Conservation (phyloP, 176 grass and related monocot genomes). For the Aegilops umbellulata region DNA sequence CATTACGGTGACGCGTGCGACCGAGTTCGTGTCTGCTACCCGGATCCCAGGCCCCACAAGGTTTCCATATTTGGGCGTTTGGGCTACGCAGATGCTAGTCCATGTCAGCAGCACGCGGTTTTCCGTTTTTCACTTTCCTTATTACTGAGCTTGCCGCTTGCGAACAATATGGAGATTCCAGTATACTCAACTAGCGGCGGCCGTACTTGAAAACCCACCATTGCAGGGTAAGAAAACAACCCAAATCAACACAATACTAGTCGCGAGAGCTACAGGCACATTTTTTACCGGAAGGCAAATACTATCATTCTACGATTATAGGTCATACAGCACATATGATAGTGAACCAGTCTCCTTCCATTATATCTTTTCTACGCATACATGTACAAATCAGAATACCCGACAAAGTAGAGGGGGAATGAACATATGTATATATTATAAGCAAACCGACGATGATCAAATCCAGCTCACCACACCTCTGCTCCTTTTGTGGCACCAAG, state of each 20-base stretch:
- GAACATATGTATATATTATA: slow-evolving; percentile 36
- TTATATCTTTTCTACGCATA: slow-evolving; percentile 14
- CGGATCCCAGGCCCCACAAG: background rate
- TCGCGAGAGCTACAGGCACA: background rate
- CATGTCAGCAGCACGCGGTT: background rate
- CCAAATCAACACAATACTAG: background rate
- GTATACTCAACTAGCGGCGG: too few species aligned
- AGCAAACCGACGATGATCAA: background rate
- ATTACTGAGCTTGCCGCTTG: background rate
- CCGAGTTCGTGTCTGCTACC: background rate
- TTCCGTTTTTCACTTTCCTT: background rate
- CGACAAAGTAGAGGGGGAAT: background rate
- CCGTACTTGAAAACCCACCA: too few species aligned
- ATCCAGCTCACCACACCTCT: slow-evolving; percentile 52
- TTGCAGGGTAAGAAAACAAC: background rate
- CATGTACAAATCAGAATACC: slow-evolving; percentile 33
- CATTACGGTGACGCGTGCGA: background rate
- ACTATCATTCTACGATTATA: slow-evolving; percentile 9
- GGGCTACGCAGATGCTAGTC: background rate
- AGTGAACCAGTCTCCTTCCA: background rate
- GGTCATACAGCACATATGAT: background rate
- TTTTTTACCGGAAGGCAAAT: background rate
- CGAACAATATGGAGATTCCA: background rate
- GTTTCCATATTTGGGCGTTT: background rate
- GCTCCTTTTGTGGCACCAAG: slow-evolving; percentile 61